A percentile compares a stretch with the other conserved stretches of the same genome.
Conservation (phyloP, 1,284 basidiomycete species). For the Heterobasidion occidentale region DNA sequence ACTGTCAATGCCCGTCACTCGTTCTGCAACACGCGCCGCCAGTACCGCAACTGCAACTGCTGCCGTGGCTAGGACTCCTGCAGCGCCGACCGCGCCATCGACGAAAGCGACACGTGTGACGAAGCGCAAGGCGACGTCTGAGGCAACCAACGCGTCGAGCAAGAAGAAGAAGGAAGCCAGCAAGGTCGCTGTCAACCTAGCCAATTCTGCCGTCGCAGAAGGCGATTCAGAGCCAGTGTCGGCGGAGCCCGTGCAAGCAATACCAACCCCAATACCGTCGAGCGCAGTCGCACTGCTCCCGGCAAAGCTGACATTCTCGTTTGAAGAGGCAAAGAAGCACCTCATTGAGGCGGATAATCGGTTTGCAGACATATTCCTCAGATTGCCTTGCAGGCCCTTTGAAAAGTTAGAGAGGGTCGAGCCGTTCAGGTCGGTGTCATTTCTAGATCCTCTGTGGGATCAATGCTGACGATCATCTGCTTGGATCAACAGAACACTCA, state of each 20-base stretch:
- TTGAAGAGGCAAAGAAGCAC: conserved; percentile 68
- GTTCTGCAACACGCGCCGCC: conserved; percentile 25
- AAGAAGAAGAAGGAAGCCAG: neutral
- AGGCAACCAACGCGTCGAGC: conserved; percentile 1
- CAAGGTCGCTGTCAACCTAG: neutral
- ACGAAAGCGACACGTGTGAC: conserved; percentile 4
- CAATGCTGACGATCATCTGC: too few relatives aligned
- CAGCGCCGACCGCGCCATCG: neutral
- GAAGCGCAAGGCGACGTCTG: conserved; percentile 16
- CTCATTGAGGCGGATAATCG: conserved; percentile 32
- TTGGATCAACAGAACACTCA: conserved; percentile 28
- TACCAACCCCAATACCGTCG: neutral
- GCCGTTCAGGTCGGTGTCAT: conserved; percentile 54
- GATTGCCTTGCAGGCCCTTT: conserved; percentile 66
- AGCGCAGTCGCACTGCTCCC: conserved; percentile 34
- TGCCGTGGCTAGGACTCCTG: neutral
- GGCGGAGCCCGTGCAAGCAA: neutral
- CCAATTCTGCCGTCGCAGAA: neutral
- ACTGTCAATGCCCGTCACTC: conserved; percentile 29
- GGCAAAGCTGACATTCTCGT: conserved; percentile 64
- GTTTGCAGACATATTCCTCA: conserved; percentile 62
- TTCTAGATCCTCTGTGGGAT: too few relatives aligned
- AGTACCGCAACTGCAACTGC: conserved; percentile 2
- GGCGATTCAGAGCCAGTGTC: conserved; percentile 1
- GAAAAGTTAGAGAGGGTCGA: conserved; percentile 64